phyloP scores from a whole-genome alignment of 2,329 filamentous ascomycete genomes.

The Xylariaceae sp. region DNA sequence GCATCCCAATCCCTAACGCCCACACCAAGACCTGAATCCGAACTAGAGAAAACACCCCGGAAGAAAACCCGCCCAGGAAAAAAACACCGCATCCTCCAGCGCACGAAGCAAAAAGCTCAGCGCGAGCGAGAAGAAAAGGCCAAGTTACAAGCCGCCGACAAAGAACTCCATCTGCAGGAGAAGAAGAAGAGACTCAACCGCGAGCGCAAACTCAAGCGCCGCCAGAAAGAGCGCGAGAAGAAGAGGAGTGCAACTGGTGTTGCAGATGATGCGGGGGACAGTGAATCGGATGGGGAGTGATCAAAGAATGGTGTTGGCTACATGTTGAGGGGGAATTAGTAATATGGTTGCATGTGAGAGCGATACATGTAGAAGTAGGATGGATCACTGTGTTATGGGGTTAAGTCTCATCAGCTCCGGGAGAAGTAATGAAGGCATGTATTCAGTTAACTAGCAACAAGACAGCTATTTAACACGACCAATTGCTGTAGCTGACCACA shows the following conservation, averaged over 20 bases:
- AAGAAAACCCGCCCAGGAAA: conserved; percentile 48
- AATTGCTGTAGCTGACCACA: no score
- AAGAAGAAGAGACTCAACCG: conserved; percentile 61
- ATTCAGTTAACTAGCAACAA: no score
- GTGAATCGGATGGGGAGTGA: background rate
- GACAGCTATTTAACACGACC: no score
- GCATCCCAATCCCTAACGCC: conserved; percentile 25
- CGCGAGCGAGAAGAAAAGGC: conserved; percentile 38
- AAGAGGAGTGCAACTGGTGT: conserved; percentile 37
- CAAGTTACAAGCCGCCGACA: conserved; percentile 40
- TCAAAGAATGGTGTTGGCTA: no score
- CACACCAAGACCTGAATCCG: conserved; percentile 6
- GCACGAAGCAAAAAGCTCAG: conserved; percentile 41
- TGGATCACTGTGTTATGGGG: no score
- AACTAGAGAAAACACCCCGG: conserved; percentile 24
- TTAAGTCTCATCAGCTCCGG: no score
- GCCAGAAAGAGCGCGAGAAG: conserved; percentile 54
- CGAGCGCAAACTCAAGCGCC: conserved; percentile 55
- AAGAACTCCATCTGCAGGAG: conserved; percentile 54
- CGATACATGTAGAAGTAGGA: no score
- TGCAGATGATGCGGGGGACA: background rate
- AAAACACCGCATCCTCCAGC: conserved; percentile 51
- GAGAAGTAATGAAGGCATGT: no score
- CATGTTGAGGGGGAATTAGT: no score
- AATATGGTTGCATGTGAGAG: no score